Base-by-base conservation (phyloP, 1,284 basidiomycete genomes). In the Ceraceosorus bombacis region DNA sequence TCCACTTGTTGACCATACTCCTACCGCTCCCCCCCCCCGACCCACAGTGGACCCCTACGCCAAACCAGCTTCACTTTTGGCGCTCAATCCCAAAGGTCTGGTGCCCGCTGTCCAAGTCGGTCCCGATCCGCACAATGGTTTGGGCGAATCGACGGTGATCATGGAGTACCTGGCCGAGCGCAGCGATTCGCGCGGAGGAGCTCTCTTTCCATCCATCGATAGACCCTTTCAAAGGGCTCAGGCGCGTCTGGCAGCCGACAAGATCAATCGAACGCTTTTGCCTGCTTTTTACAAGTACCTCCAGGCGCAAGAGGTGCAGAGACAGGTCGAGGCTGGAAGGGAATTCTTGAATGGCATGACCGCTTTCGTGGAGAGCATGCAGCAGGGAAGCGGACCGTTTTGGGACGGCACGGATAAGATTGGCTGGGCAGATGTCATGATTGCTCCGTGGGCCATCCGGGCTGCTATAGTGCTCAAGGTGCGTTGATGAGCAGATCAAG, bases 231-330 rank as follows among this genome's bases (percentile, higher is more conserved):
- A 83, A 83, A 2, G 81, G 85, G 0, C 85, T 85, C 80, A 87
- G 17, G 81, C 85, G 10, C 83, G 86, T 15, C 82, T 89, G 5
- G 84, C 87, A 72, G 81, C 82, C 6, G 86, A 88, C 78, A 84
- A 85, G 67, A 79, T 85, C 73, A 85, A 83, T 66, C 84, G 85
- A 5, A 77, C 78, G 15, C 75, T 89, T 51, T 81, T 89, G 8
- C 87, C 88, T 2, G 82, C 85, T 0, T 90, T 89, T 78, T 89
- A 89, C 70, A 83, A 86, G 36, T 88, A 82, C 71, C 81, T 89
- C 9, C 88, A 89, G 79, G 85, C 87, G 0, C 88, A 88, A 76
- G 84, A 85, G 36, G 64, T 76, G 36, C 79, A 80, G 5, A 81
- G 82, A 6, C 86, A 88, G 71, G 81, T 83, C 53, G 78, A 82